Evolutionary conservation across 768 basidiomycete genomes (phyloP).

Genomic region (Agrocybe chaxingu): DNA sequence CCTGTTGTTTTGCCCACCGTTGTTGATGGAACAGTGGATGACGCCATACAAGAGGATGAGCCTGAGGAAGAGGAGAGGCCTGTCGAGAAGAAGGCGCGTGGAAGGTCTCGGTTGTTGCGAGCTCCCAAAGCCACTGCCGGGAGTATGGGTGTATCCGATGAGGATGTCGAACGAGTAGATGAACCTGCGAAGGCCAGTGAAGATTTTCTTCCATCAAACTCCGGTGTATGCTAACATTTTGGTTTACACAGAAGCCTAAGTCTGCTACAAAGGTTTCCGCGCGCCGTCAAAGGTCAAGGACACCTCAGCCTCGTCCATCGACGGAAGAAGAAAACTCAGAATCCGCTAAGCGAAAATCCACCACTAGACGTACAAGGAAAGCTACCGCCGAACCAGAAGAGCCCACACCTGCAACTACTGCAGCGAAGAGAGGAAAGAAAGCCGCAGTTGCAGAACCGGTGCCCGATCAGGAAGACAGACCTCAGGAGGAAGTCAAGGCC

Average conservation of each 20-base stretch:
- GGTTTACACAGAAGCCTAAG: background rate
- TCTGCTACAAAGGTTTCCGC: background rate
- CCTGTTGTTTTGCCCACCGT: slow-evolving; percentile 10
- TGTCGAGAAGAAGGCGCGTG: slow-evolving; percentile 5
- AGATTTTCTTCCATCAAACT: background rate
- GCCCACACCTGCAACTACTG: slow-evolving; percentile 3
- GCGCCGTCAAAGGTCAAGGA: slow-evolving; percentile 5
- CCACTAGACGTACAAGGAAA: slow-evolving; percentile 23
- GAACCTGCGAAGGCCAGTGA: slow-evolving; percentile 8
- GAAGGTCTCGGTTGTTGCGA: slow-evolving; percentile 13
- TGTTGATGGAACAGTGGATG: background rate
- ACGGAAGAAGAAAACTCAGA: slow-evolving; percentile 2
- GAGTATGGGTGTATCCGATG: background rate
- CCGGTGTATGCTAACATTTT: background rate
- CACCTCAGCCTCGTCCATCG: slow-evolving; percentile 13
- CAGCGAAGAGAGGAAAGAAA: slow-evolving; percentile 17
- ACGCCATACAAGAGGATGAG: background rate
- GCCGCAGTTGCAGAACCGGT: slow-evolving; percentile 11
- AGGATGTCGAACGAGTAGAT: slow-evolving; percentile 1
- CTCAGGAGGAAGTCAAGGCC: slow-evolving; percentile 12
- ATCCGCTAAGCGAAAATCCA: slow-evolving; percentile 1
- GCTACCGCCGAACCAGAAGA: slow-evolving; percentile 23
- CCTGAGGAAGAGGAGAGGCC: slow-evolving; percentile 4
- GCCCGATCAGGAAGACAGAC: slow-evolving; percentile 8
- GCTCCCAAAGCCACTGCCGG: slow-evolving; percentile 7